Conservation (phyloP, 202 grass and related monocot species). For the Zizania palustris region DNA sequence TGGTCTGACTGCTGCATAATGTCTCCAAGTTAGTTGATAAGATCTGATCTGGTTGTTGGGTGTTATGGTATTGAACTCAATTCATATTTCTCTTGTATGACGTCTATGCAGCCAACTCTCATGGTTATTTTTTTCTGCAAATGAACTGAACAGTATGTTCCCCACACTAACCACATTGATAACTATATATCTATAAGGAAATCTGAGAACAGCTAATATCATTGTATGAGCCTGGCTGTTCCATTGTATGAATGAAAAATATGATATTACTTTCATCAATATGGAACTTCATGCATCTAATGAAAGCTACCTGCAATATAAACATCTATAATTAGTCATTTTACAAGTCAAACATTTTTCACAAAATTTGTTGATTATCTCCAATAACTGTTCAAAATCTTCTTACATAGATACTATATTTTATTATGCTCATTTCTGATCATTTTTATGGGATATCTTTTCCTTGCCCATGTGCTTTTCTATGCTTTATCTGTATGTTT, state of each 20-base stretch:
- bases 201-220: not conserved
- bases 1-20: not conserved
- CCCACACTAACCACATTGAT: not conserved
- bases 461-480: not conserved
- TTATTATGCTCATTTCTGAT: not conserved
- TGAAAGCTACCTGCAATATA: not conserved
- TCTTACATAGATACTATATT: slow-evolving; percentile 22
- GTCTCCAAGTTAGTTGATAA: slow-evolving; percentile 3
- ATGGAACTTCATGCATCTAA: slow-evolving; percentile 11
- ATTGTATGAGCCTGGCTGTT: not conserved
- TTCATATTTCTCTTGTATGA: slow-evolving; percentile 11
- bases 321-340: slow-evolving; percentile 10
- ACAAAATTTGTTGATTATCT: not conserved
- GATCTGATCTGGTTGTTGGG: not conserved
- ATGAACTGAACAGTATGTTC: not conserved
- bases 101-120: not conserved
- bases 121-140: not conserved
- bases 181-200: not conserved
- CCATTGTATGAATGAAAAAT: slow-evolving; percentile 28
- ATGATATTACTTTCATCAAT: not conserved
- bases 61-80: slow-evolving; percentile 21
- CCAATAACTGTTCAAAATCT: slow-evolving; percentile 21
- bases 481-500: slow-evolving; percentile 1
- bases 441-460: slow-evolving; percentile 4
- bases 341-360: slow-evolving; percentile 17